A percentile compares a stretch with the other conserved stretches of the same genome.
phyloP scores from a whole-genome alignment of 2,329 filamentous ascomycete genomes.

The Neonectria neomacrospora region DNA sequence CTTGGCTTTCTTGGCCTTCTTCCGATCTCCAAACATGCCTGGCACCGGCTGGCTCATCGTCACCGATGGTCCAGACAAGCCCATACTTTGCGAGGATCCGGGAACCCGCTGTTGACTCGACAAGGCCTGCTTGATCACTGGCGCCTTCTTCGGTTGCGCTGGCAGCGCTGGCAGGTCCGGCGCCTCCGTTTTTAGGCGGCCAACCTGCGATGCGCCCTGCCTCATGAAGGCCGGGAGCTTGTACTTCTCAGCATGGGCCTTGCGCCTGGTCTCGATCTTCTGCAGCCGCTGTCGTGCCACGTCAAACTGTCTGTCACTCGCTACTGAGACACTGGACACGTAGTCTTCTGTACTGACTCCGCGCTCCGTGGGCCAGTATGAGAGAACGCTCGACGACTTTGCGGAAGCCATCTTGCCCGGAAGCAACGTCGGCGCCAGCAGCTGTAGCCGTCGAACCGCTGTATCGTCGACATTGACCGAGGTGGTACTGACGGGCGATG shows the following conservation, averaged over 20 bases:
- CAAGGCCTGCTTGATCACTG: slow-evolving; percentile 46
- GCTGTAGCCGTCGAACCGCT: slow-evolving; percentile 49
- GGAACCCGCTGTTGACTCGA: slow-evolving; percentile 50
- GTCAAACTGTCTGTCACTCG: slow-evolving; percentile 50
- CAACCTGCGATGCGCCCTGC: slow-evolving; percentile 38
- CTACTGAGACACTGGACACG: slow-evolving; percentile 52
- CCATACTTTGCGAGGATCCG: slow-evolving; percentile 50
- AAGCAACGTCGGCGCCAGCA: slow-evolving; percentile 48
- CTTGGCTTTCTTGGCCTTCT: slow-evolving; percentile 57
- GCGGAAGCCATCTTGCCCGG: slow-evolving; percentile 41
- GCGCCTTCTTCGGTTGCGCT: slow-evolving; percentile 25
- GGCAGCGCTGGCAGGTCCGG: slow-evolving; percentile 29
- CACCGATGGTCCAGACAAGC: slow-evolving; percentile 43
- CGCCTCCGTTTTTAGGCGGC: slow-evolving; percentile 26
- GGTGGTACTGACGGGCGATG: slow-evolving; percentile 31
- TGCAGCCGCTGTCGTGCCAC: slow-evolving; percentile 49
- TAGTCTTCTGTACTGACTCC: slow-evolving; percentile 51
- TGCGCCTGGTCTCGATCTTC: slow-evolving; percentile 49
- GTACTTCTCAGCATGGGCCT: slow-evolving; percentile 49
- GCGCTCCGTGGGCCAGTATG: slow-evolving; percentile 54
- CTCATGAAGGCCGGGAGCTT: slow-evolving; percentile 46
- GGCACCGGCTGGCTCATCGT: slow-evolving; percentile 59
- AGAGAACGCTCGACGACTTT: slow-evolving; percentile 47
- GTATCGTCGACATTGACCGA: slow-evolving; percentile 37
- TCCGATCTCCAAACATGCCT: slow-evolving; percentile 60